Evolutionary conservation across 78 protist genomes (phyloP).

Genomic region (Dictyostelium brefeldianum): DNA sequence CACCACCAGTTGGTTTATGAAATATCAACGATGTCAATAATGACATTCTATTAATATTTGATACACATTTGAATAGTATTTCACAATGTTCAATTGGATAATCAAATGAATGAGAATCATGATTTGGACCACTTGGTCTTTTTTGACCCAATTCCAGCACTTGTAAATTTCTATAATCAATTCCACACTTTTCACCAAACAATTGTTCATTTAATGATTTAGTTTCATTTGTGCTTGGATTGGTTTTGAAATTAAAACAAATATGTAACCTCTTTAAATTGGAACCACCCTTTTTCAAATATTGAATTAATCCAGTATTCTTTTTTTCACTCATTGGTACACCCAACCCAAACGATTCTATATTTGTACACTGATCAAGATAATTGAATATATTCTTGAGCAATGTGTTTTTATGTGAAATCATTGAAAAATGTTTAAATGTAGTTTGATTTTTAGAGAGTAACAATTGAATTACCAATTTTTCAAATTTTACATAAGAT

Average conservation of each 20-base stretch:
- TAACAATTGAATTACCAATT: not conserved
- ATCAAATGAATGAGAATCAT: not conserved
- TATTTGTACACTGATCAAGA: not conserved
- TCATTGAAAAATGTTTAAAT: conserved; percentile 31
- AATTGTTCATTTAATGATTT: not conserved
- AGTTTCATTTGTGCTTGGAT: not conserved
- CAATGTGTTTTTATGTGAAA: conserved; percentile 5
- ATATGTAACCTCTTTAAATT: not conserved
- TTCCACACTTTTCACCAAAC: not conserved
- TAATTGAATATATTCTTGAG: not conserved
- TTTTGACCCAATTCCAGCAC: not conserved
- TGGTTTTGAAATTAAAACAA: not conserved
- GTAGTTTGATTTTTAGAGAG: not conserved
- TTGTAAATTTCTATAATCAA: not conserved
- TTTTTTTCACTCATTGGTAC: not conserved
- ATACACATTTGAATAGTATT: not conserved
- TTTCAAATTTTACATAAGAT: conserved; percentile 20
- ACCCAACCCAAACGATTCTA: conserved; percentile 4
- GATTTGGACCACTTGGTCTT: not conserved
- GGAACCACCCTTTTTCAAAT: not conserved
- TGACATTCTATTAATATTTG: not conserved
- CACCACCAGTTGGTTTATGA: not conserved
- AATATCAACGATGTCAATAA: not conserved
- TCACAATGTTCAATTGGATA: not conserved
- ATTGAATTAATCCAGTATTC: not conserved